phyloP scores from a whole-genome alignment of 169 alveolate species.

The Plasmodium sp. region DNA sequence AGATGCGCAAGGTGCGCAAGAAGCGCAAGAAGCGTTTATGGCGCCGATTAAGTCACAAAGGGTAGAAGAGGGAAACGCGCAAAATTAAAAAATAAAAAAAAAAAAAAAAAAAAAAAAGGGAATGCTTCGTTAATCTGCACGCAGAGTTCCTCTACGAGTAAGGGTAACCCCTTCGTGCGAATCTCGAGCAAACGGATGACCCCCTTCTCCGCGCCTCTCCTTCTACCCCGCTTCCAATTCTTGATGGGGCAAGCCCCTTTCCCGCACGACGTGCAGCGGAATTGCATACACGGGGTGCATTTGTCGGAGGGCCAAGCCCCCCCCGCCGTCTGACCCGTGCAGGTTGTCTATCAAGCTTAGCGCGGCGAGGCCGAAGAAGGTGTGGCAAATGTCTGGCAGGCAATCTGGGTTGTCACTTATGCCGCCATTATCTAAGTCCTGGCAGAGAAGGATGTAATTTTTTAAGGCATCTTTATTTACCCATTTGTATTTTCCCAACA shows the following conservation, averaged over 20 bases:
- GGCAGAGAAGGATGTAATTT: conserved; percentile 89
- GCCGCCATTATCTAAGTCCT: conserved; percentile 94
- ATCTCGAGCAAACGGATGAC: not conserved
- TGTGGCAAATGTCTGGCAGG: conserved; percentile 96
- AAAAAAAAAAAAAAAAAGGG: not conserved
- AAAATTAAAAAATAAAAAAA: not conserved
- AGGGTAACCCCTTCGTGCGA: not conserved
- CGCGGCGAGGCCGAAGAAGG: conserved; percentile 96
- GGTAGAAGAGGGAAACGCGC: not conserved
- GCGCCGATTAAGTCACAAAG: not conserved
- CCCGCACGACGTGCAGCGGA: conserved; percentile 50
- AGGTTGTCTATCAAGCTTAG: conserved; percentile 86
- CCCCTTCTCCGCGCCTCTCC: not conserved
- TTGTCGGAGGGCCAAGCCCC: conserved; percentile 1
- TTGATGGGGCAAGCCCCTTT: conserved; percentile 13
- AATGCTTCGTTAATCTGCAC: not conserved
- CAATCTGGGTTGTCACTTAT: conserved; percentile 96
- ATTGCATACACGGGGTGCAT: conserved; percentile 83
- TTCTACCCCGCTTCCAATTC: conserved; percentile 17
- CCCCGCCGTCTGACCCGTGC: conserved; percentile 1
- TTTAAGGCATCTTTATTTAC: conserved; percentile 88
- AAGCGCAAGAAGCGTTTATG: not conserved
- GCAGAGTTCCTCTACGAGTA: not conserved
- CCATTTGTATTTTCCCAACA: conserved; percentile 89
- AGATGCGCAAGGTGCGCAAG: no score